Base-by-base conservation (phyloP, 345 rosid species). In the Stellera chamaejasme region DNA sequence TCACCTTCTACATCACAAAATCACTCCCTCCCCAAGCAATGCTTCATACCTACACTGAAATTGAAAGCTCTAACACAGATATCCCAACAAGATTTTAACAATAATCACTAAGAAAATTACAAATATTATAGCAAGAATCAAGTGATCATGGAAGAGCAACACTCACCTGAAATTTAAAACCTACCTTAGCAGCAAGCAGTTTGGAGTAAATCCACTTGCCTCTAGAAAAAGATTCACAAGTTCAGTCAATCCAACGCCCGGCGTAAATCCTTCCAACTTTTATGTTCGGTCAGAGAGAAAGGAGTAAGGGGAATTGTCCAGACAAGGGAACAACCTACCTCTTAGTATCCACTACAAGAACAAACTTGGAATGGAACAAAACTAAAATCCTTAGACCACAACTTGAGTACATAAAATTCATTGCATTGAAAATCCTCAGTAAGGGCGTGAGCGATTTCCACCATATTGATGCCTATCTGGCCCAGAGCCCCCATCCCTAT, bases 361-460 rank as follows among this genome's bases (percentile, higher is more conserved):
- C 80, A 79, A 76, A 64, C 68, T 65, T 9, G 75, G 66, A 73
- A 68, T 47, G 72, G 70, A 73, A 72, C 62, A 73, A 54, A 66
- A 78, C 62, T 66, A 85, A 70, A 77, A 62, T 60, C 67, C 72
- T 61, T 58, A 65, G 70, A 73, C 61, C 81, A 78, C 64, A 76
- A 75, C 65, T 75, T 64, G 80, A 80, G 77, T 82, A 81, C 83
- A 82, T 73, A 77, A 80, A 71, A 69, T 49, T 66, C 66, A 55
- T 66, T 50, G 65, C 55, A 78, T 66, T 27, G 59, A 61, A 47
- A 60, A 39, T 55, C 9, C 65, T 58, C 81, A 90, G 69, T 90
- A 94, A 11, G 99, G 99, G 25, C 96, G 92, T 0, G 95, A 80
- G 13, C 97, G 93, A 62, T 87, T 94, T 65, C 97, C 97, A 55